Base-by-base conservation (phyloP, 345 rosid genomes). In the Linum trigynum region DNA sequence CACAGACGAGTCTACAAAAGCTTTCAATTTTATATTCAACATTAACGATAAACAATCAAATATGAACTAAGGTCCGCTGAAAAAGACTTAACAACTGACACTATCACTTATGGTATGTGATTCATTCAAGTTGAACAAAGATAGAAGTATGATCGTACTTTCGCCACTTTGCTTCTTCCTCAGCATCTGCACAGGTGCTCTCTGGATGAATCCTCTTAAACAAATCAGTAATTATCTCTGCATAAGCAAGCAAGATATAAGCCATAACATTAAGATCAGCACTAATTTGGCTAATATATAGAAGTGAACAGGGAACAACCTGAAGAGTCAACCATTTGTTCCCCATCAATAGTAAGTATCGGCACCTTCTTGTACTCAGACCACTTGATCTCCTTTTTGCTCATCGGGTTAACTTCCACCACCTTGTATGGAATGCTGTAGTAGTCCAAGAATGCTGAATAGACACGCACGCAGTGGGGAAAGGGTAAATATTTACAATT, bases 351-450 rank as follows among this genome's bases (percentile, higher is more conserved):
- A 17, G 75, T 83, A 67, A 92, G 78, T 66, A 88, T 83, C 35
- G 97, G 98, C 69, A 92, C 98, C 77, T 92, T 92, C 87, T 84
- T 88, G 75, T 90, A 90, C 61, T 86, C 89, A 77, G 97, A 90
- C 96, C 95, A 92, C 82, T 88, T 92, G 63, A 92, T 86, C 81
- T 92, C 97, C 69, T 90, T 92, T 69, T 90, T 94, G 69, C 70
- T 84, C 55, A 94, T 80, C 32, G 97, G 96, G 71, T 90, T 85
- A 69, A 90, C 99, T 77, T 90, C 99, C 77, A 94, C 95, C 68
- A 88, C 77, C 80, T 86, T 88, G 87, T 94, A 88, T 0, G 96
- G 89, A 64, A 94, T 85, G 39, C 81, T 82, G 64, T 90, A 70
- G 73, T 75, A 94, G 77, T 94, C 97, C 85, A 90, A 79, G 78